Evolutionary conservation across 768 basidiomycete species (phyloP), one percentile per base, ranked within the genome.

Genomic region (Tricholoma matsutake): DNA sequence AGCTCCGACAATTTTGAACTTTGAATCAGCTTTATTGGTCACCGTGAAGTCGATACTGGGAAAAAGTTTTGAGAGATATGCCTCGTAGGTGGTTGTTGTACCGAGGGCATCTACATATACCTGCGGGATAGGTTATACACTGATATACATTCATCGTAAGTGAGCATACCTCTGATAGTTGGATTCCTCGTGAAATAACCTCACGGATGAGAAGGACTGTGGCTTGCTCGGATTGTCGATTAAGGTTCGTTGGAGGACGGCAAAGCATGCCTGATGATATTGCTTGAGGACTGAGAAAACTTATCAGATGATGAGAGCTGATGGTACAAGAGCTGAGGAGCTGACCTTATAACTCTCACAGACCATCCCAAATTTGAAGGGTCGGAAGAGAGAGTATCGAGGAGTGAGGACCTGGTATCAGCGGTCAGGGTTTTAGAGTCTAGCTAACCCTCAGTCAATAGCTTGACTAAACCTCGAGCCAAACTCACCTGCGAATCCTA

Each of bases 81-180:
- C 80, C 75, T 97, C 86, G 74, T 97, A 98, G 51, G 88, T 87
- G 16, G 85, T 83, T 1, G 94, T 90, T 14, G 86, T 88, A 16
- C 97, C 97, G 3, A 99, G 83, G 0, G 97, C 96, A 70, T 99
- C 97, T 60, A 99, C 96, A 67, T 89, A 97, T 18, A 94, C 88
- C 91, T 96, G 64, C 28, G 56, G 18, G 43, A 29, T n/a, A 28
- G 35, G 55, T 39, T 37, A 37, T 6, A 29, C 8, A 37, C 22
- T 11, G 13, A 18, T 18, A 28, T 13, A 32, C 32, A 31, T 5
- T 4, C 4, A 34, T 8, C 16, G 6, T 6, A 32, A 28, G 41
- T 5, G n/a, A 34, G 18, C 76, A 57, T 61, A 90, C 94, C 71
- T 96, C 90, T 31, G 90, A 85, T 16, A 98, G 74, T 18, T 87